These are phyloP conservation scores for Backusella macrospora DNA, from an alignment of 192 early-diverging fungal genomes.

Conservation along the genomic window DNA sequence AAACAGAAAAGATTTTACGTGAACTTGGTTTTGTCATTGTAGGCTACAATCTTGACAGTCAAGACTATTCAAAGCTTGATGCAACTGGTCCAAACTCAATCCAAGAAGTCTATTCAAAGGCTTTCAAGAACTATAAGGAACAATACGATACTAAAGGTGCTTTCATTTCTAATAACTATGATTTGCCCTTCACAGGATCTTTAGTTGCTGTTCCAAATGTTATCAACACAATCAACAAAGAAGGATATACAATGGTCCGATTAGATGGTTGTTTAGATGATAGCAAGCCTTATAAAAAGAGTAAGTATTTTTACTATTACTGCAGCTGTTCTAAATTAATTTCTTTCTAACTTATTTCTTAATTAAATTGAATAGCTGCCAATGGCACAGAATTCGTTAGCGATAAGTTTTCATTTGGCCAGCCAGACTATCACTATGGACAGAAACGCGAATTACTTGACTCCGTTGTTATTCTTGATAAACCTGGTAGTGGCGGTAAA, in stretches of 20 bases:
- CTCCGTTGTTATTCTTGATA: conserved; percentile 1
- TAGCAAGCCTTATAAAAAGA: conserved; percentile 48
- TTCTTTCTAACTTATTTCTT: neutral
- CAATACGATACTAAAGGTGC: conserved; percentile 52
- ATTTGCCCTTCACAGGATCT: conserved; percentile 51
- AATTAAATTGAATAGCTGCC: conserved; percentile 20
- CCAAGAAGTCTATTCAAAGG: conserved; percentile 40
- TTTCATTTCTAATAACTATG: conserved; percentile 52
- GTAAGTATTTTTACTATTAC: conserved; percentile 15
- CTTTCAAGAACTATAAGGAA: conserved; percentile 49
- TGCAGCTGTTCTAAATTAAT: neutral
- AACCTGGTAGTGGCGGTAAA: neutral
- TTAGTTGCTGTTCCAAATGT: conserved; percentile 43
- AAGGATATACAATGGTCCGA: conserved; percentile 56
- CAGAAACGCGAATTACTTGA: conserved; percentile 31
- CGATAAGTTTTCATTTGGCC: conserved; percentile 49
- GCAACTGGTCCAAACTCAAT: conserved; percentile 34
- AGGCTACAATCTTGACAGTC: conserved; percentile 50
- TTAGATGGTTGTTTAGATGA: conserved; percentile 56
- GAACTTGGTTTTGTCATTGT: conserved; percentile 52
- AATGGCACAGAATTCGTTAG: conserved; percentile 38
- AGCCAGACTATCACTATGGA: conserved; percentile 45
- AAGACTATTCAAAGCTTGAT: conserved; percentile 45
- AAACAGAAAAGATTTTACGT: conserved; percentile 43
- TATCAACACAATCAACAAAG: conserved; percentile 46